A percentile compares a stretch with the other conserved stretches of the same genome.
Conservation (phyloP, 2,329 filamentous ascomycete genomes). For the Fusarium coffeatum region DNA sequence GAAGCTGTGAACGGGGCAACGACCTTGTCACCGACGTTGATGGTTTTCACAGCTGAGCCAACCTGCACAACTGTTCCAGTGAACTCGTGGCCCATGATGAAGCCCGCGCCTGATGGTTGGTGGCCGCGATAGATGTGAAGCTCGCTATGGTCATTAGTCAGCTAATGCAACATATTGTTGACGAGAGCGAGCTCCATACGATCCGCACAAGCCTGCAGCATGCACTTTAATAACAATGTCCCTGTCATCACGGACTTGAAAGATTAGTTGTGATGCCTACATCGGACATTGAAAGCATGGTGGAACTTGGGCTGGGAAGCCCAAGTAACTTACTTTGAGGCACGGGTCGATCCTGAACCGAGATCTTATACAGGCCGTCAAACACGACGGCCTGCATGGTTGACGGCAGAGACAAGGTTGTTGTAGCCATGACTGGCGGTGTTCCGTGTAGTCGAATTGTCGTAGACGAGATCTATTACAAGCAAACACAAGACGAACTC, state of each 20-base stretch:
- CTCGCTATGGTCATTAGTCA: slow-evolving; percentile 66
- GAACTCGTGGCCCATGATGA: slow-evolving; percentile 87
- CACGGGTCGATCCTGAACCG: slow-evolving; percentile 81
- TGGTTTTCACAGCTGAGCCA: slow-evolving; percentile 74
- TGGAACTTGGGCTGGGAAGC: not conserved
- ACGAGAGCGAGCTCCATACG: slow-evolving; percentile 63
- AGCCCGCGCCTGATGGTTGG: slow-evolving; percentile 73
- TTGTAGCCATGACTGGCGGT: not conserved
- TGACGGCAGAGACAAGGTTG: slow-evolving; percentile 49
- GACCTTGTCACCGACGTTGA: slow-evolving; percentile 80
- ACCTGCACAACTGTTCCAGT: slow-evolving; percentile 78
- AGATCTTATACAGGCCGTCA: slow-evolving; percentile 79
- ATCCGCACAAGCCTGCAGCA: slow-evolving; percentile 88
- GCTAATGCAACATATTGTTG: not conserved
- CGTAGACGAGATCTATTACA: not conserved
- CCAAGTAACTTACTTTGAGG: slow-evolving; percentile 64
- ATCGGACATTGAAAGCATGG: not conserved
- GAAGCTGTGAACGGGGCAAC: slow-evolving; percentile 87
- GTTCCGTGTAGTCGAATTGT: not conserved
- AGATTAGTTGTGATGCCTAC: slow-evolving; percentile 15
- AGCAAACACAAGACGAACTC: not conserved
- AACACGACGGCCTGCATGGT: slow-evolving; percentile 93
- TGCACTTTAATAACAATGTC: slow-evolving; percentile 88
- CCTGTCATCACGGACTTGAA: slow-evolving; percentile 70
- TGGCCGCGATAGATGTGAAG: slow-evolving; percentile 88